phyloP scores from a whole-genome alignment of 2,329 filamentous ascomycete species.

The Emericellopsis atlantica region DNA sequence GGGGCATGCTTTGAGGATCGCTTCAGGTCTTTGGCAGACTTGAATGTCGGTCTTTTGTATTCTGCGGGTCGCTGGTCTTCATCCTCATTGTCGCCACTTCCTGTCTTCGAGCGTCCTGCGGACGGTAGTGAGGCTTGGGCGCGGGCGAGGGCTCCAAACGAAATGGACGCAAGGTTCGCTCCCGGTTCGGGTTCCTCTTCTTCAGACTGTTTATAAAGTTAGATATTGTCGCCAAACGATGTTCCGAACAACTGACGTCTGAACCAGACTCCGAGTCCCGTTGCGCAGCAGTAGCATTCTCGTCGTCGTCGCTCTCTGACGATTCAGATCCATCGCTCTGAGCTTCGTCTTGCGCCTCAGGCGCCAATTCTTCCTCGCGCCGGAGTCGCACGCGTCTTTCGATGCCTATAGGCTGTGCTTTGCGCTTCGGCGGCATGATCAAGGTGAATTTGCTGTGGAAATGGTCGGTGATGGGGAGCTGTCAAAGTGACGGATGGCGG shows the following conservation, averaged over 20 bases:
- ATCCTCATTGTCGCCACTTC: slow-evolving; percentile 16
- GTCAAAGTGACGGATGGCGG: background rate
- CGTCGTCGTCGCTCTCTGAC: slow-evolving; percentile 11
- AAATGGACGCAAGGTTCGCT: slow-evolving; percentile 47
- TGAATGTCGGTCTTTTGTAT: slow-evolving; percentile 17
- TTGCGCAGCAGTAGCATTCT: slow-evolving; percentile 14
- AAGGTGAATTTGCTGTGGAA: no score
- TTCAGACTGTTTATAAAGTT: slow-evolving; percentile 5
- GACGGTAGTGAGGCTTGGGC: slow-evolving; percentile 58
- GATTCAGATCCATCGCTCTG: slow-evolving; percentile 7
- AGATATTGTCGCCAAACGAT: background rate
- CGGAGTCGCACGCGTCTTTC: slow-evolving; percentile 30
- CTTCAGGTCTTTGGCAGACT: slow-evolving; percentile 6
- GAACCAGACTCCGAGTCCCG: slow-evolving; percentile 8
- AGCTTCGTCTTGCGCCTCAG: slow-evolving; percentile 19
- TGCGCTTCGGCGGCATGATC: slow-evolving; percentile 20
- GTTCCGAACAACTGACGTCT: slow-evolving; percentile 10
- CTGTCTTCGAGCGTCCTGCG: slow-evolving; percentile 11
- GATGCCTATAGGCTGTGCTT: slow-evolving; percentile 19
- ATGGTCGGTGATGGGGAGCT: no score
- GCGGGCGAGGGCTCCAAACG: slow-evolving; percentile 82
- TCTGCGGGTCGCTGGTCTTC: slow-evolving; percentile 13
- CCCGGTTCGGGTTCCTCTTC: slow-evolving; percentile 17
- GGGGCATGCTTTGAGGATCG: slow-evolving; percentile 78
- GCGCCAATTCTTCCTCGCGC: slow-evolving; percentile 28